Conservation (phyloP, 345 rosid species). For the Geranium brycei region DNA sequence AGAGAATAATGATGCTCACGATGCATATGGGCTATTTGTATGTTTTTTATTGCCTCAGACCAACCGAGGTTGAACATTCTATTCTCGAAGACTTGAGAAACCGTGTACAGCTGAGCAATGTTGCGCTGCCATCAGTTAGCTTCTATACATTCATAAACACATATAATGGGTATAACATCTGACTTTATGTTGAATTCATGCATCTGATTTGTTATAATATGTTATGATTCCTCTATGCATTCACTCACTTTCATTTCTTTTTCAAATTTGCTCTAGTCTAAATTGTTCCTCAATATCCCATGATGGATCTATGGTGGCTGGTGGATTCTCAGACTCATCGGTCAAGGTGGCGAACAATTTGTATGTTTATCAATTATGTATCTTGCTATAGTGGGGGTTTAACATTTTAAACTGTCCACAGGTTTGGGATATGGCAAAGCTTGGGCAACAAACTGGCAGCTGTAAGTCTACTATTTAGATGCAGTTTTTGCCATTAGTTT, state of each 20-base stretch:
- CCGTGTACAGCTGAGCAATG: conserved; percentile 79
- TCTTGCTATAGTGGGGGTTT: conserved; percentile 6
- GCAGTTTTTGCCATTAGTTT: not conserved
- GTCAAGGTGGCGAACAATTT: conserved; percentile 41
- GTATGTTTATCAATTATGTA: conserved; percentile 1
- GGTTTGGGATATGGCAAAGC: conserved; percentile 99
- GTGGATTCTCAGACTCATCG: conserved; percentile 96
- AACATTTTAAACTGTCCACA: conserved; percentile 21
- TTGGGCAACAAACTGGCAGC: conserved; percentile 52
- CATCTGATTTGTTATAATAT: not conserved
- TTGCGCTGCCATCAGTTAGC: conserved; percentile 80
- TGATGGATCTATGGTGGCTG: conserved; percentile 93
- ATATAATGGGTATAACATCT: conserved; percentile 57
- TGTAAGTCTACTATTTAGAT: conserved; percentile 30
- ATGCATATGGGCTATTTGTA: not conserved
- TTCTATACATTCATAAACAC: conserved; percentile 86
- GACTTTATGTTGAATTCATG: not conserved
- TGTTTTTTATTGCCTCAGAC: conserved; percentile 20
- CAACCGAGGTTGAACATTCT: conserved; percentile 80
- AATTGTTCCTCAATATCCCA: conserved; percentile 87
- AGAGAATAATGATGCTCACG: conserved; percentile 8
- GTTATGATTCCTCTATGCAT: not conserved
- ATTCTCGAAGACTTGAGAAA: conserved; percentile 90
- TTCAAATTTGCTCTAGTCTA: conserved; percentile 32
- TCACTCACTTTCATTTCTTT: not conserved